Evolutionary conservation across 2,329 filamentous ascomycete genomes (phyloP).

Genomic region (Diaporthe capsici): DNA sequence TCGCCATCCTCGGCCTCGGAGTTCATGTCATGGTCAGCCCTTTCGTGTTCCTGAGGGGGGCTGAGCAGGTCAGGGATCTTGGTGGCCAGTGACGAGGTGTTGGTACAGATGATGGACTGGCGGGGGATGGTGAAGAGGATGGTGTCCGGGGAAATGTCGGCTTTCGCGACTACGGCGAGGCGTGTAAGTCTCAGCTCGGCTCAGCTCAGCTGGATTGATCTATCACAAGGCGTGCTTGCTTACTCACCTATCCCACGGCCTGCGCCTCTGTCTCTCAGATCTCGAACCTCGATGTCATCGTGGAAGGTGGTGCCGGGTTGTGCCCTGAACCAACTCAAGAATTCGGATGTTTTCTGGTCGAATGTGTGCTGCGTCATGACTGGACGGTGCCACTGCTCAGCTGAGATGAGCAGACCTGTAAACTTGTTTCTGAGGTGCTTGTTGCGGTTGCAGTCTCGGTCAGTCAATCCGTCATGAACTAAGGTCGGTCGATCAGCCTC

Average conservation of each 20-base stretch:
- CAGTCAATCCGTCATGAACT: not conserved
- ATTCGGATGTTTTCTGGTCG: slow-evolving; percentile 58
- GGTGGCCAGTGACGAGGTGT: slow-evolving; percentile 77
- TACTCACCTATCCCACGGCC: slow-evolving; percentile 69
- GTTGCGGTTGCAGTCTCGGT: slow-evolving; percentile 7
- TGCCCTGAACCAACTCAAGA: slow-evolving; percentile 68
- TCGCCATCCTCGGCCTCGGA: slow-evolving; percentile 56
- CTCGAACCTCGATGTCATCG: slow-evolving; percentile 64
- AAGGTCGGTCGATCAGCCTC: slow-evolving; percentile 12
- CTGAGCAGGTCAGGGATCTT: slow-evolving; percentile 69
- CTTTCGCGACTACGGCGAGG: slow-evolving; percentile 71
- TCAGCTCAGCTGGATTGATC: not conserved
- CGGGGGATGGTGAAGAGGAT: slow-evolving; percentile 86
- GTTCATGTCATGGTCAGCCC: slow-evolving; percentile 51
- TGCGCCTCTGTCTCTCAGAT: slow-evolving; percentile 64
- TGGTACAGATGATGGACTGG: slow-evolving; percentile 76
- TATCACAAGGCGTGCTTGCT: slow-evolving; percentile 7
- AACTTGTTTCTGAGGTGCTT: not conserved
- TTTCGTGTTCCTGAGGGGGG: slow-evolving; percentile 26
- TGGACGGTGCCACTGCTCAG: not conserved
- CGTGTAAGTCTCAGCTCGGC: slow-evolving; percentile 32
- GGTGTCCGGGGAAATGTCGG: slow-evolving; percentile 80
- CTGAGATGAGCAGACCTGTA: not conserved
- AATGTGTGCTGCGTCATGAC: slow-evolving; percentile 51
- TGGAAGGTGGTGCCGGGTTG: slow-evolving; percentile 69